Conservation (phyloP, 441 rosid species). For the Syzygium syzygioides region DNA sequence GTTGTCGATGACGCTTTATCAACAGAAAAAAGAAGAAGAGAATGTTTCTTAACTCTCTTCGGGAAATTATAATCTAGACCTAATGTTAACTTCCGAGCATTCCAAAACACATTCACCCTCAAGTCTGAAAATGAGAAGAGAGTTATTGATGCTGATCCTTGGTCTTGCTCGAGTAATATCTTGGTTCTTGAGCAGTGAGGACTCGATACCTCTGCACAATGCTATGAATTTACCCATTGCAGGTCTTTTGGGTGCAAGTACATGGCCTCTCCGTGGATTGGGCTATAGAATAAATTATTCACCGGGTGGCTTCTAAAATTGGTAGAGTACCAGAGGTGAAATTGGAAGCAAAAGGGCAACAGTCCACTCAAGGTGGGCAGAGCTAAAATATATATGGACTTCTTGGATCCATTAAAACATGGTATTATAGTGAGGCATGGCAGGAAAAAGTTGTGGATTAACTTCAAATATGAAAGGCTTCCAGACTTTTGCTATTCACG, state of each 20-base stretch:
- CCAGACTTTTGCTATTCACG: too few relatives aligned
- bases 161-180: background rate
- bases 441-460: too few relatives aligned
- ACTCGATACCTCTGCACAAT: background rate
- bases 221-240: background rate
- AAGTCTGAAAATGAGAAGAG: background rate
- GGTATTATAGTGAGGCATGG: too few relatives aligned
- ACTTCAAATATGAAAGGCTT: too few relatives aligned
- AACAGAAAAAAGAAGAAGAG: background rate
- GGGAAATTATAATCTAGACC: background rate
- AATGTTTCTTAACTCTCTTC: background rate
- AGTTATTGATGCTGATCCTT: background rate
- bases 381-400: background rate
- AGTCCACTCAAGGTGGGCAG: background rate
- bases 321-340: background rate
- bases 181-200: background rate
- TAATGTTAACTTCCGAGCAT: background rate
- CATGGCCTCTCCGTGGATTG: background rate
- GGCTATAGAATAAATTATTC: background rate
- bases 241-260: background rate
- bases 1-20: background rate
- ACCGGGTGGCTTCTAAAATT: background rate
- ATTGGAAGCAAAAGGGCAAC: background rate
- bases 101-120: background rate
- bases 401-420: too few relatives aligned